These are phyloP conservation scores for Xylaria sp. DNA, from an alignment of 2,329 filamentous ascomycete species.

Conservation along the genomic window DNA sequence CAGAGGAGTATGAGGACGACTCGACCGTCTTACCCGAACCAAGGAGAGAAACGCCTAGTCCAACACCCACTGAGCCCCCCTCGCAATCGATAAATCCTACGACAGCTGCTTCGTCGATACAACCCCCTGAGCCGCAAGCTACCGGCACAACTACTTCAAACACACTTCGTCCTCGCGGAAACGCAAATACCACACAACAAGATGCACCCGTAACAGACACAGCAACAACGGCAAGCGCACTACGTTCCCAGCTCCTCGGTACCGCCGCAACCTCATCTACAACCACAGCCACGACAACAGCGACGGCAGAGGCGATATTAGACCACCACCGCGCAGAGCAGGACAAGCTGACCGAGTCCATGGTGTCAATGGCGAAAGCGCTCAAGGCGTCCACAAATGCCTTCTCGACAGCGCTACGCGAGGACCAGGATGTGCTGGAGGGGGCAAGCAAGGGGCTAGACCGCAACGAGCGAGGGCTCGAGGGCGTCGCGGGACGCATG, in stretches of 20 bases:
- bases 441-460: constrained; percentile 77
- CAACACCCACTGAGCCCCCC: neutral
- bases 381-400: constrained; percentile 76
- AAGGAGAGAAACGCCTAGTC: constrained; percentile 1
- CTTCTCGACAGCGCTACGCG: constrained; percentile 74
- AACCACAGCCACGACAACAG: constrained; percentile 47
- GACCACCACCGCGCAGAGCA: constrained; percentile 81
- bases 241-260: constrained; percentile 54
- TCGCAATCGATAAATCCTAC: constrained; percentile 5
- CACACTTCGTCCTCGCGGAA: constrained; percentile 42
- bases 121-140: neutral
- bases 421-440: constrained; percentile 72
- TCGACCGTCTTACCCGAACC: constrained; percentile 29
- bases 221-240: constrained; percentile 33
- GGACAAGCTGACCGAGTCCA: constrained; percentile 78
- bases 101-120: constrained; percentile 11
- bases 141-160: constrained; percentile 36
- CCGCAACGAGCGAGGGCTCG: constrained; percentile 76
- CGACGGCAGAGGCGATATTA: constrained; percentile 73
- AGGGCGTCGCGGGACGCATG: constrained; percentile 78
- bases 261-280: constrained; percentile 42
- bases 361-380: constrained; percentile 78
- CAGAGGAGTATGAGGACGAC: constrained; percentile 30
- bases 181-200: constrained; percentile 17
- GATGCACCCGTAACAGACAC: constrained; percentile 18